A percentile compares a stretch with the other conserved stretches of the same genome.
Conservation (phyloP, 495 filamentous ascomycete genomes). For the Penicillium flavigenum region DNA sequence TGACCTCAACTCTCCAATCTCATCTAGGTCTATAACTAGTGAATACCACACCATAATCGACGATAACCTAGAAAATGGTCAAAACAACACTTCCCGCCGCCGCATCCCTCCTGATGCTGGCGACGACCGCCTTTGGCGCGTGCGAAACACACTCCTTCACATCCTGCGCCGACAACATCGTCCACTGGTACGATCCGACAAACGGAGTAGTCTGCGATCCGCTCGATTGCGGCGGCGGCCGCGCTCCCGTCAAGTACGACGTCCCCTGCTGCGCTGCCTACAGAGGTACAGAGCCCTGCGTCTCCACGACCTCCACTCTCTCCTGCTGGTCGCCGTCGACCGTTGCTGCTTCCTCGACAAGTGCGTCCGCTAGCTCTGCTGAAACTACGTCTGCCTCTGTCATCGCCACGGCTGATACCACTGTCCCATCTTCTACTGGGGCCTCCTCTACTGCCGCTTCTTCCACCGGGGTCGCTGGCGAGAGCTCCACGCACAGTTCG, state of each 20-base stretch:
- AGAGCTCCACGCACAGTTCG: background rate
- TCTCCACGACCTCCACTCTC: slow-evolving; percentile 40
- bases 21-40: too few relatives aligned
- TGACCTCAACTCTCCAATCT: too few relatives aligned
- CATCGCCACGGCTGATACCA: background rate
- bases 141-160: slow-evolving; percentile 23
- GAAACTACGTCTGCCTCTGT: slow-evolving; percentile 11
- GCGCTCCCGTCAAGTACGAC: slow-evolving; percentile 54
- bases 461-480: background rate
- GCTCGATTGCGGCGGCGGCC: slow-evolving; percentile 60
- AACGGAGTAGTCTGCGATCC: slow-evolving; percentile 56
- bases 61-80: background rate
- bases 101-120: slow-evolving; percentile 19
- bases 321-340: slow-evolving; percentile 29
- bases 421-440: slow-evolving; percentile 1
- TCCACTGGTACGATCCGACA: slow-evolving; percentile 49
- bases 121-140: slow-evolving; percentile 15
- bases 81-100: slow-evolving; percentile 17
- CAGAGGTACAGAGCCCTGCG: slow-evolving; percentile 42
- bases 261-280: slow-evolving; percentile 58
- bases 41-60: too few relatives aligned
- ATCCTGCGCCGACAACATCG: slow-evolving; percentile 36
- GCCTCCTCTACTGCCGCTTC: too few relatives aligned
- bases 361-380: slow-evolving; percentile 2
- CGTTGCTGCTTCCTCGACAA: slow-evolving; percentile 7